Percentiles rank a stretch among this genome's conserved stretches.
phyloP scores from a whole-genome alignment of 169 alveolate genomes.

The Perkinsus marinus region DNA sequence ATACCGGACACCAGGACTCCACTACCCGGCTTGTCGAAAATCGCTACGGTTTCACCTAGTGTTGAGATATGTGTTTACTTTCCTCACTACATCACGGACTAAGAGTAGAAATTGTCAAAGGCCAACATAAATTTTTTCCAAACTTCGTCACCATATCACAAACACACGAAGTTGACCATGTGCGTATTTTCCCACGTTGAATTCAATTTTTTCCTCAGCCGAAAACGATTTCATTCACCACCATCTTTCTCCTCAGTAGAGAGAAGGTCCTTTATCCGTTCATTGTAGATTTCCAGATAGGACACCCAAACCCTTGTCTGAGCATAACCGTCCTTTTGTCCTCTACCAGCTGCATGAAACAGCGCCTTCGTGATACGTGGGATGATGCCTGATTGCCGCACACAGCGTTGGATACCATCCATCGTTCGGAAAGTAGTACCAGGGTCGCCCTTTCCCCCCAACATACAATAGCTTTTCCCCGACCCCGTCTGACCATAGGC shows the following conservation, averaged over 20 bases:
- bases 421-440: background rate
- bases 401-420: background rate
- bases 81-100: too few species aligned
- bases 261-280: slow-evolving; percentile 53
- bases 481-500: slow-evolving; percentile 8
- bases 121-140: too few species aligned
- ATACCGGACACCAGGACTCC: slow-evolving; percentile 27
- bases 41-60: slow-evolving; percentile 15
- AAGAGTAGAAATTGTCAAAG: too few species aligned
- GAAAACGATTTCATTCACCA: background rate
- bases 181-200: too few species aligned
- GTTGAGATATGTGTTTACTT: too few species aligned
- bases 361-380: background rate
- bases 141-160: too few species aligned
- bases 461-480: background rate
- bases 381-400: background rate
- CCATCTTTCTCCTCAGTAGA: slow-evolving; percentile 19
- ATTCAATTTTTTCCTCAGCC: background rate
- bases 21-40: slow-evolving; percentile 23
- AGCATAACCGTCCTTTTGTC: background rate
- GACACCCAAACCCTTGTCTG: background rate
- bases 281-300: slow-evolving; percentile 58
- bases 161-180: too few species aligned
- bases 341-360: background rate
- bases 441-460: slow-evolving; percentile 3